These are phyloP conservation scores for Yamadazyma friedrichii DNA, from an alignment of 1,139 yeast genomes.

Conservation along the genomic window DNA sequence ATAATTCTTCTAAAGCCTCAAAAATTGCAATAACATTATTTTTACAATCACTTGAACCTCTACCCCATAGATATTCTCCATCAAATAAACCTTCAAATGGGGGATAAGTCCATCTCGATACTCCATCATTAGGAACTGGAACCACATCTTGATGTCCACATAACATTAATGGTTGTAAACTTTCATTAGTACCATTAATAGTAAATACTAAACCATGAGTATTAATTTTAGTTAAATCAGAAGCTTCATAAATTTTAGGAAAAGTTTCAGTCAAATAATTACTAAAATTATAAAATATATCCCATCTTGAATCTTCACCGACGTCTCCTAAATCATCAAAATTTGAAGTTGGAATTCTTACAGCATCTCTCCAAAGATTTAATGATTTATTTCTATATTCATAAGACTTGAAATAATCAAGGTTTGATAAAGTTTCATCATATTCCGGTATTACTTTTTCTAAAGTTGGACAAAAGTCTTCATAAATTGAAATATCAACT, in stretches of 20 bases:
- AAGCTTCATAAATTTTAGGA: conserved; percentile 31
- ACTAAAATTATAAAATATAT: conserved; percentile 29
- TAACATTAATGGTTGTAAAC: conserved; percentile 39
- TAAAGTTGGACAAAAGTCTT: conserved; percentile 14
- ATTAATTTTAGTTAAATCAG: conserved; percentile 31
- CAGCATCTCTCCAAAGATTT: conserved; percentile 38
- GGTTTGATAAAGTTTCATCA: conserved; percentile 11
- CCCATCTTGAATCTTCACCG: conserved; percentile 30
- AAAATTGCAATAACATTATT: conserved; percentile 40
- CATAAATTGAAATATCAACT: too few species aligned
- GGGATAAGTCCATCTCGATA: conserved; percentile 40
- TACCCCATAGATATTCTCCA: conserved; percentile 40
- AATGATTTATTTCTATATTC: conserved; percentile 27
- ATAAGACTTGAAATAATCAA: conserved; percentile 20
- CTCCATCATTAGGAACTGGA: conserved; percentile 43
- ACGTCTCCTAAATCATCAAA: conserved; percentile 42
- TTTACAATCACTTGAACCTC: conserved; percentile 51
- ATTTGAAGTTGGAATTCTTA: conserved; percentile 61
- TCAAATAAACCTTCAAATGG: conserved; percentile 45
- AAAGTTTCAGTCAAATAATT: conserved; percentile 27
- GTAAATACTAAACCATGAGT: conserved; percentile 35
- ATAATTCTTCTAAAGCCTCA: conserved; percentile 40
- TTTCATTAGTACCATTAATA: conserved; percentile 29
- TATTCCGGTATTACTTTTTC: conserved; percentile 17
- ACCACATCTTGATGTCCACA: conserved; percentile 53